Evolutionary conservation across 106 monocot genomes (phyloP), one percentile per base, ranked within the genome.

Genomic region (Dendrobium huoshanense): DNA sequence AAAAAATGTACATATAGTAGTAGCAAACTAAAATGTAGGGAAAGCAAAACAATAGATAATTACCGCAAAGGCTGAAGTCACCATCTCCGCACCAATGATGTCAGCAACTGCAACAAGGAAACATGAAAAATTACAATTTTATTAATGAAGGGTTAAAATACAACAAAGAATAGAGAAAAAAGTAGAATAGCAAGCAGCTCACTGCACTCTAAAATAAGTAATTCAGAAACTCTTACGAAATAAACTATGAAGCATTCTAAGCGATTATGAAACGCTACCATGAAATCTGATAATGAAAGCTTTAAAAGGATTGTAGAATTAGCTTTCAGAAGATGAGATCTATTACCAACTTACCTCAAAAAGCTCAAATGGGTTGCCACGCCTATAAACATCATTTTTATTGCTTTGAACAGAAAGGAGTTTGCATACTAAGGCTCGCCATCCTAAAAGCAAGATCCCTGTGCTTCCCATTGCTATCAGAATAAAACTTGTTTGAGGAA

Each of bases 381-480:
- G 86, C 84, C 67, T 88, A 75, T 91, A 96, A n/a, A 84, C 87
- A 78, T 93, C 96, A 87, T 88, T 90, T 76, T 79, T 77, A 83
- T 88, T 86, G 74, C 74, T 81, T 77, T 49, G 77, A 75, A 72
- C 78, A 40, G 87, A 48, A 76, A 93, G 83, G 42, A 96, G 61
- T 37, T 73, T 88, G 61, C 85, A 81, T 25, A 84, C 75, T 2
- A 93, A 37, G 42, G 90, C 77, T 79, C 93, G 81, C 96, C 96
- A 96, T 78, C 88, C 89, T 56, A 88, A 80, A 58, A 96, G 74
- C 84, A 96, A 83, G 42, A 92, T 65, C 7, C 87, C 91, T 0
- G 93, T 91, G 80, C 93, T 93, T 77, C 88, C 91, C 93, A 93
- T 93, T 54, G 87, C 79, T 72, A 92, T 82, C 77, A 91, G 81